phyloP scores from a whole-genome alignment of 208 protist species.

The Tritrichomonas foetus region DNA sequence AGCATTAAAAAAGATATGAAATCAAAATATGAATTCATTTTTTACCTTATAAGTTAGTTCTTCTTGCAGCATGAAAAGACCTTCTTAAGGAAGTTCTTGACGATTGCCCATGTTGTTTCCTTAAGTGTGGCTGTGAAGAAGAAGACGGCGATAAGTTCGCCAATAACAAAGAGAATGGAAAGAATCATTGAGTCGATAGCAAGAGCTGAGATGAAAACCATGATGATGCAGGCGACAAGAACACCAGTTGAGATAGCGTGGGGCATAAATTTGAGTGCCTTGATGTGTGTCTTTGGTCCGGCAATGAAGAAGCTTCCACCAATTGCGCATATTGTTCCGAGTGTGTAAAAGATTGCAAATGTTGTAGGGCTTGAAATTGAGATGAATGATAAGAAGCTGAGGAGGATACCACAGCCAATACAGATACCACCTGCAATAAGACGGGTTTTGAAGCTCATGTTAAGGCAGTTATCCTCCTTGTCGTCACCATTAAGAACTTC shows the following conservation, averaged over 20 bases:
- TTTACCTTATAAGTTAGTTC: too few species aligned
- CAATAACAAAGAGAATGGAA: neutral
- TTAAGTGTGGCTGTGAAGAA: neutral
- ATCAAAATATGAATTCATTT: too few species aligned
- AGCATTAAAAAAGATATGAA: too few species aligned
- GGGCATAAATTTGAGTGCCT: neutral
- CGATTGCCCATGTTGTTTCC: neutral
- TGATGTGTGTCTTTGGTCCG: neutral
- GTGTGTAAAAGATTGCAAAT: neutral
- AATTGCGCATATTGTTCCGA: neutral
- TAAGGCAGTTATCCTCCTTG: neutral
- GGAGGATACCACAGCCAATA: neutral
- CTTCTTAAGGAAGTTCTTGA: neutral
- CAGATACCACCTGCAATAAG: neutral
- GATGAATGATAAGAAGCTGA: neutral
- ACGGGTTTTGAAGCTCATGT: neutral
- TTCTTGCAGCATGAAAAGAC: neutral
- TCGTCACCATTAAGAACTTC: neutral
- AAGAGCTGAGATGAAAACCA: slow-evolving; percentile 9
- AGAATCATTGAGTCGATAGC: neutral
- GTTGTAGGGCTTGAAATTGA: neutral
- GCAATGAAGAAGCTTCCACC: neutral
- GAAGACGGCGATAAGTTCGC: neutral
- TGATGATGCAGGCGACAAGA: neutral
- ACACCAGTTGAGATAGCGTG: neutral